These are phyloP conservation scores for Metarhizium album DNA, from an alignment of 2,329 filamentous ascomycete species.

Conservation along the genomic window DNA sequence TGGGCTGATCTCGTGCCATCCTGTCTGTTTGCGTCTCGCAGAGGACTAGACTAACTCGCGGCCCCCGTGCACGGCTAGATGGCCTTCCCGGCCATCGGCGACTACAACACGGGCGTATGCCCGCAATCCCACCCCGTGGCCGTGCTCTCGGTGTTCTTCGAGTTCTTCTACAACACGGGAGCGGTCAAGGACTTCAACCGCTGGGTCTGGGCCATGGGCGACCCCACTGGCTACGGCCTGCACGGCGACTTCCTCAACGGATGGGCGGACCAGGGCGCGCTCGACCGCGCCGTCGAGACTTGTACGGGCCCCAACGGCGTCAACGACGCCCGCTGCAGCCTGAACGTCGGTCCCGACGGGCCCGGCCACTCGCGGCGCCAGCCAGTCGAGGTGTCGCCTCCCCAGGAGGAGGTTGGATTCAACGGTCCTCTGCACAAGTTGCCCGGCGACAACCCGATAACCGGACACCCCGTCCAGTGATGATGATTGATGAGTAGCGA, in stretches of 20 bases:
- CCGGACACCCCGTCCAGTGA: background rate
- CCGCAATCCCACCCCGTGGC: slow-evolving; percentile 30
- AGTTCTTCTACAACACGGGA: slow-evolving; percentile 33
- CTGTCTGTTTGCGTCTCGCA: background rate
- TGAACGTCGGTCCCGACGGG: slow-evolving; percentile 16
- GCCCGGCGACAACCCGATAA: slow-evolving; percentile 18
- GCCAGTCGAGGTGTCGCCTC: slow-evolving; percentile 11
- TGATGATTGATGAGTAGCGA: background rate
- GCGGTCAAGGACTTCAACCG: slow-evolving; percentile 17
- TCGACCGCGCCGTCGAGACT: slow-evolving; percentile 15
- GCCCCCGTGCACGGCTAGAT: slow-evolving; percentile 12
- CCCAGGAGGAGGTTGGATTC: slow-evolving; percentile 16
- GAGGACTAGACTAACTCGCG: background rate
- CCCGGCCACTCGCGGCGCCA: slow-evolving; percentile 12
- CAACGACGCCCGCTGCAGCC: slow-evolving; percentile 13
- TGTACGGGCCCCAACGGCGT: slow-evolving; percentile 17
- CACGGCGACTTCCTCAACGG: slow-evolving; percentile 21
- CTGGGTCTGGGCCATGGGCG: slow-evolving; percentile 17
- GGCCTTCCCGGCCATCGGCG: slow-evolving; percentile 17
- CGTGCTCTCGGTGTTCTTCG: slow-evolving; percentile 33
- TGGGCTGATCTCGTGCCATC: background rate
- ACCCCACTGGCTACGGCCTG: slow-evolving; percentile 18
- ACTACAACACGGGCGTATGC: slow-evolving; percentile 23
- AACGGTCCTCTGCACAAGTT: slow-evolving; percentile 13
- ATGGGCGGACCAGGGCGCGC: slow-evolving; percentile 17